Conservation (phyloP, 116 monocot genomes). For the Phalaenopsis hybrid region DNA sequence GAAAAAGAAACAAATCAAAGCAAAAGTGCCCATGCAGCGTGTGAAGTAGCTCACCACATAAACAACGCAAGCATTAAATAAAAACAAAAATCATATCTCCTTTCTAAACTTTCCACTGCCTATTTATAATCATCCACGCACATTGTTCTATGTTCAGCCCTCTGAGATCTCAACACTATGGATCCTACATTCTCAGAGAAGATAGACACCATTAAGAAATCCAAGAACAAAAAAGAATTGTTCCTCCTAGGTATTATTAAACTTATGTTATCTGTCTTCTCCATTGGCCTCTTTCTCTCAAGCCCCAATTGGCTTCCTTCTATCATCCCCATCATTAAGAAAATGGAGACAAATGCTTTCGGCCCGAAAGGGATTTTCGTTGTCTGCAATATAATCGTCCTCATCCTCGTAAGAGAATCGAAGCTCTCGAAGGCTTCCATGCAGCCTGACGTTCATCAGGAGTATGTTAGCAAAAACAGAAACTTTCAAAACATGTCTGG, state of each 20-base stretch:
- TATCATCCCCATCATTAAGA: slow-evolving; percentile 17
- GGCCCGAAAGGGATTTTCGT: slow-evolving; percentile 49
- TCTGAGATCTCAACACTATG: not conserved
- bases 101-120: not conserved
- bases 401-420: slow-evolving; percentile 53
- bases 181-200: not conserved
- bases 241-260: slow-evolving; percentile 20
- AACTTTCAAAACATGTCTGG: not conserved
- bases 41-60: not conserved
- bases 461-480: slow-evolving; percentile 21
- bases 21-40: slow-evolving; percentile 3
- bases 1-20: not conserved
- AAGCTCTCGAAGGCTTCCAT: slow-evolving; percentile 17
- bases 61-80: not conserved
- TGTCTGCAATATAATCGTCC: slow-evolving; percentile 55
- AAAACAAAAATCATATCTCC: not conserved
- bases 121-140: not conserved
- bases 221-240: not conserved
- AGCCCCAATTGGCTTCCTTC: slow-evolving; percentile 51
- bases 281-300: slow-evolving; percentile 54
- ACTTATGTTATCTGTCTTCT: slow-evolving; percentile 12
- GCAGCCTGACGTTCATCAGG: slow-evolving; percentile 32
- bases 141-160: not conserved
- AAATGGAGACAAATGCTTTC: slow-evolving; percentile 1
- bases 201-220: slow-evolving; percentile 32